These are phyloP conservation scores for Boletus smithii DNA, from an alignment of 1,284 basidiomycete species.

Conservation along the genomic window DNA sequence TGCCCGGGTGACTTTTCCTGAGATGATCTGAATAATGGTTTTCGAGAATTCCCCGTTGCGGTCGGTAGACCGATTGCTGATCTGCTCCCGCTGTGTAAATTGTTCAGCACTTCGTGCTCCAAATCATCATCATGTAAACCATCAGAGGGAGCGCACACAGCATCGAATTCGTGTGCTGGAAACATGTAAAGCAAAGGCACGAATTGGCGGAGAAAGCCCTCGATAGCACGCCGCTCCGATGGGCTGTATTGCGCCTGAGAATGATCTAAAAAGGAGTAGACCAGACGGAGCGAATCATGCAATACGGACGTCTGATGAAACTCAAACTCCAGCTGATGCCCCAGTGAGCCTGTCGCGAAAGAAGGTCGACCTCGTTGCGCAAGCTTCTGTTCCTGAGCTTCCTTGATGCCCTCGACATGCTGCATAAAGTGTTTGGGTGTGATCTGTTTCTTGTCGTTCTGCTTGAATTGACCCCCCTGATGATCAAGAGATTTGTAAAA, in stretches of 20 bases:
- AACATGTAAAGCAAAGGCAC: constrained; percentile 82
- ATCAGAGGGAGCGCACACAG: constrained; percentile 61
- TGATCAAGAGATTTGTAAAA: constrained; percentile 98
- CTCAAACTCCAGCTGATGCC: constrained; percentile 76
- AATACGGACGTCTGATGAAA: constrained; percentile 81
- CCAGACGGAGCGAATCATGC: constrained; percentile 86
- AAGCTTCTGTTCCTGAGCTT: constrained; percentile 59
- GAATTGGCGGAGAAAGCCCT: constrained; percentile 83
- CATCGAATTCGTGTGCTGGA: constrained; percentile 74
- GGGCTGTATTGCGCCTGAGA: constrained; percentile 71
- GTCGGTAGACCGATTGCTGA: constrained; percentile 49
- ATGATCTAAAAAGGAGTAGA: constrained; percentile 89
- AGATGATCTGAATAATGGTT: constrained; percentile 71
- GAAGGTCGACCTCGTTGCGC: constrained; percentile 37
- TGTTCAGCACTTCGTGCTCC: constrained; percentile 42
- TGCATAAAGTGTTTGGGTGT: constrained; percentile 86
- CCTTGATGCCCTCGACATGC: constrained; percentile 82
- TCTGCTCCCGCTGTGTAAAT: constrained; percentile 45
- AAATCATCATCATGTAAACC: constrained; percentile 49
- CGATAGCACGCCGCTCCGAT: constrained; percentile 79
- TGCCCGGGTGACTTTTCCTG: constrained; percentile 48
- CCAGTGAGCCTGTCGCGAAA: constrained; percentile 48
- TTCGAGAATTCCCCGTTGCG: constrained; percentile 68
- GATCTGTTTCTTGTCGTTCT: constrained; percentile 94
- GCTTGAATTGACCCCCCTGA: constrained; percentile 93